Evolutionary conservation across 495 filamentous ascomycete species (phyloP).

Genomic region (Podospora pseudopauciseta): DNA sequence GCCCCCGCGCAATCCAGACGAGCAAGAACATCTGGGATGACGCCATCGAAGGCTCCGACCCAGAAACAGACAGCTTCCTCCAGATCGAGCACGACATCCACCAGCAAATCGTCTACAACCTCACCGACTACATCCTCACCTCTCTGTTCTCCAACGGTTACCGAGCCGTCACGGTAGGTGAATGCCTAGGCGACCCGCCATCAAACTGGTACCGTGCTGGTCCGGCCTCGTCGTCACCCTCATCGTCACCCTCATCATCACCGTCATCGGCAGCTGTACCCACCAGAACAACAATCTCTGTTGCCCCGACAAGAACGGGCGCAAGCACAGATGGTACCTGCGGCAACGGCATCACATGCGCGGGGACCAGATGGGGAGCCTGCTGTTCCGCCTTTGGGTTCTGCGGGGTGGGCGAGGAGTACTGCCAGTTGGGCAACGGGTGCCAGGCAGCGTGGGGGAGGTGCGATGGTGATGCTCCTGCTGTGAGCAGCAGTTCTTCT

Average conservation of each 20-base stretch:
- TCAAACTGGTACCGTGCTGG: constrained; percentile 66
- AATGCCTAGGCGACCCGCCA: constrained; percentile 66
- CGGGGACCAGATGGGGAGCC: constrained; percentile 37
- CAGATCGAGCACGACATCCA: constrained; percentile 80
- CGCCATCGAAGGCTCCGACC: constrained; percentile 47
- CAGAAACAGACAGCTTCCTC: constrained; percentile 51
- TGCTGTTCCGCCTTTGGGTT: constrained; percentile 42
- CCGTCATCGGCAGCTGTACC: constrained; percentile 6
- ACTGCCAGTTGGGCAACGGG: constrained; percentile 32
- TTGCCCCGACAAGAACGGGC: constrained; percentile 1
- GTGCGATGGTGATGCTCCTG: constrained; percentile 22
- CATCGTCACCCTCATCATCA: not conserved
- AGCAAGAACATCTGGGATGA: constrained; percentile 70
- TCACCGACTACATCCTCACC: constrained; percentile 70
- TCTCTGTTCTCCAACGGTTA: constrained; percentile 57
- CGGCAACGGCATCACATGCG: constrained; percentile 43
- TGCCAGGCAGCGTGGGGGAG: constrained; percentile 40
- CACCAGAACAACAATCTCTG: constrained; percentile 12
- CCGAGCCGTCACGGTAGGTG: constrained; percentile 64
- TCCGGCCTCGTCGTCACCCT: constrained; percentile 8
- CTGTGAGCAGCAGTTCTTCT: constrained; percentile 6
- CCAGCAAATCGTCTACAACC: constrained; percentile 68
- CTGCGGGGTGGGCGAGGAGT: constrained; percentile 39
- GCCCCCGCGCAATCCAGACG: constrained; percentile 56
- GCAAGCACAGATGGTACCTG: constrained; percentile 37